These are phyloP conservation scores for Stentor roeselii DNA, from an alignment of 73 alveolate species.

Conservation along the genomic window DNA sequence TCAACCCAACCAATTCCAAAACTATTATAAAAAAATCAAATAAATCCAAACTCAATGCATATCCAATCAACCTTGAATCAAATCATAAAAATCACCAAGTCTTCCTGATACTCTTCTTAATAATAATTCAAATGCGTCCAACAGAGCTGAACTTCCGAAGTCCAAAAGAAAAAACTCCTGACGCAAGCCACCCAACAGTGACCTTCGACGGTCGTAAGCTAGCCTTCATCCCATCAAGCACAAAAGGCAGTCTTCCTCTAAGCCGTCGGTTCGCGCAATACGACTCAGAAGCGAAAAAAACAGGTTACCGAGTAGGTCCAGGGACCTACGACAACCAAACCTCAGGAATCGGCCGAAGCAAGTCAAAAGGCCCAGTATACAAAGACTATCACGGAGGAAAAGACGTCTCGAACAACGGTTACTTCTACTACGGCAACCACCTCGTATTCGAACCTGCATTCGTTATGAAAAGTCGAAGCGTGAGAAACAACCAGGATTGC, in stretches of 20 bases:
- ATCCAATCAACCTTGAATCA: too few relatives aligned
- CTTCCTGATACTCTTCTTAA: too few relatives aligned
- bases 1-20: too few relatives aligned
- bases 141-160: conserved; percentile 52
- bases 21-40: too few relatives aligned
- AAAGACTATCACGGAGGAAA: not conserved
- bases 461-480: not conserved
- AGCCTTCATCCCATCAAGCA: not conserved
- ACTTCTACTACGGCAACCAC: conserved; percentile 11
- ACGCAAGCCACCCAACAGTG: conserved; percentile 37
- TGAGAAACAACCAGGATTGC: not conserved
- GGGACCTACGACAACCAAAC: conserved; percentile 1
- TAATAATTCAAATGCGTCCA: conserved; percentile 57
- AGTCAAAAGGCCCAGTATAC: conserved; percentile 16
- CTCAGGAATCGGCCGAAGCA: not conserved
- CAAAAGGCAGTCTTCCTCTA: not conserved
- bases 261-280: conserved; percentile 19
- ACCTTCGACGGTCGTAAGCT: conserved; percentile 33
- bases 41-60: too few relatives aligned
- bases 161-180: conserved; percentile 67
- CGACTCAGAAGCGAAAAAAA: conserved; percentile 13
- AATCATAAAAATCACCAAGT: too few relatives aligned
- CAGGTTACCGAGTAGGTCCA: conserved; percentile 27
- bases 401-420: conserved; percentile 20
- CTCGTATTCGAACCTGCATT: conserved; percentile 10